Evolutionary conservation across 1,139 yeast genomes (phyloP).

Genomic region (Yamadazyma friedrichii): DNA sequence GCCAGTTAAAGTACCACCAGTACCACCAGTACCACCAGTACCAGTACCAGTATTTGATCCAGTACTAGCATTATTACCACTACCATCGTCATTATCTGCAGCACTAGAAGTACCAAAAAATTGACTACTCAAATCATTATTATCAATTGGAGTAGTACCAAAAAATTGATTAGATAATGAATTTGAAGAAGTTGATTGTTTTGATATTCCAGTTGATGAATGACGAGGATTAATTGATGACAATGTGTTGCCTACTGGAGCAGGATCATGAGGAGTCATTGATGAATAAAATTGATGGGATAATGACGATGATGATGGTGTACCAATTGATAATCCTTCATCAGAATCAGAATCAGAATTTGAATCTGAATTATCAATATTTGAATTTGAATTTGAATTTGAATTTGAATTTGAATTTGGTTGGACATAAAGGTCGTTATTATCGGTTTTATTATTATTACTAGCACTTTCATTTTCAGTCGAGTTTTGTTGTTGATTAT

Average conservation of each 20-base stretch:
- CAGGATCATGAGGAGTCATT: conserved; percentile 24
- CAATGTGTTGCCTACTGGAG: conserved; percentile 29
- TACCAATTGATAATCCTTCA: conserved; percentile 40
- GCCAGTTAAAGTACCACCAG: neutral
- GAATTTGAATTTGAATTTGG: neutral
- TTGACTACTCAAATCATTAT: conserved; percentile 19
- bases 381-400: neutral
- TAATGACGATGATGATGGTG: conserved; percentile 43
- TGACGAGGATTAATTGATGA: conserved; percentile 33
- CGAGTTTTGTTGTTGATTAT: neutral
- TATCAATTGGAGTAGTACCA: conserved; percentile 19
- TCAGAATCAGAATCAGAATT: conserved; percentile 23
- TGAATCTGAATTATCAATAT: neutral
- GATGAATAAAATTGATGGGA: conserved; percentile 44
- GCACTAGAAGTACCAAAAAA: conserved; percentile 11
- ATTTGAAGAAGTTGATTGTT: conserved; percentile 43
- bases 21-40: neutral
- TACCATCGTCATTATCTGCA: neutral
- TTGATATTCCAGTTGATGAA: conserved; percentile 35
- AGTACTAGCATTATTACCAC: neutral
- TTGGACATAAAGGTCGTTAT: neutral
- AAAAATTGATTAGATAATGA: conserved; percentile 36
- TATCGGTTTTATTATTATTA: neutral
- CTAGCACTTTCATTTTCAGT: neutral
- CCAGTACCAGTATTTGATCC: conserved; percentile 1